Evolutionary conservation across 805 yeast genomes (phyloP), one percentile per base, ranked within the genome.

Genomic region (Candida arabinofermentans): DNA sequence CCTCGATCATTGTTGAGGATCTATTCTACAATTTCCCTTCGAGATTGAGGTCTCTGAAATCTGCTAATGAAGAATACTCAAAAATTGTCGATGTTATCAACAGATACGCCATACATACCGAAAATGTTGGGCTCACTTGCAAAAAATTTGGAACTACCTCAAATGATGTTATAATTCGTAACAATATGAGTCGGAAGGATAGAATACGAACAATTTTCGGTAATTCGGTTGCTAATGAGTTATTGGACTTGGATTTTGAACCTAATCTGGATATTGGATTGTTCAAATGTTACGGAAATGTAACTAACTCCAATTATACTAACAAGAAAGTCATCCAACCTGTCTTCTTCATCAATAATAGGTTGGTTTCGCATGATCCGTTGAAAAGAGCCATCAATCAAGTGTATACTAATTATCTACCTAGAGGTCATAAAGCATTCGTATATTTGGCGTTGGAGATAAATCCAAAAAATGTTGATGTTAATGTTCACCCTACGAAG

Each of bases 401-500:
- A 27, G 66, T 82, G 0, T 89, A 80, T 55, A 70, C 79, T 16
- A 62, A 74, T 3, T 86, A 75, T 56, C 62, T 91, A 16, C 96
- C 97, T 0, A 86, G 83, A 50, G 95, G 95, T 0, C 70, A 70
- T 34, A 77, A 72, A 49, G 83, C 95, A 0, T 93, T 93, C 57
- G 71, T 86, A 1, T 93, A 89, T 61, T 44, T 93, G 39, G 71
- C 86, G 36, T 58, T 93, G n/a, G 66, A 67, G 16, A 77, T 93
- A 2, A 67, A 71, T 18, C 86, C 96, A 1, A 65, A 64, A 26
- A 81, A 82, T 46, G 71, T 93, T 7, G 99, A 93, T 59, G 98
- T 93, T 13, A 93, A 93, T 58, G 82, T 93, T 12, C 99, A 93
- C 57, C 99, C 99, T 0, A 91, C 98, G 0, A 93, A 93, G 53